Evolutionary conservation across 345 rosid genomes (phyloP), one percentile per base, ranked within the genome.

Genomic region (Anacardium occidentale): DNA sequence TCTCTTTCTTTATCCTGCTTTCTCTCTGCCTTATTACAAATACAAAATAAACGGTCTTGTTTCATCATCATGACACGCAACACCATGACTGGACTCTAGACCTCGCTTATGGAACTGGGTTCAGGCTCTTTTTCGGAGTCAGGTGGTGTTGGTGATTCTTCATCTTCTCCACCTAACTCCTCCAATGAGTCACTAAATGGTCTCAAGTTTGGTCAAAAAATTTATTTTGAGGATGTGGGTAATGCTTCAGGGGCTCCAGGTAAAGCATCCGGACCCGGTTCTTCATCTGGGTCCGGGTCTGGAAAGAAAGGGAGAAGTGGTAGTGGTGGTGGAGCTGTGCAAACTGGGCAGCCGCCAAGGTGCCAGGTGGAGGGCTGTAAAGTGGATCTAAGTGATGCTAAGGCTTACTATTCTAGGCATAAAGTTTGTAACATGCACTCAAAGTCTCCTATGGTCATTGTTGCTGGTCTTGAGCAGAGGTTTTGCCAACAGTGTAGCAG

Each of bases 401-500:
- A 94, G 76, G 87, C 94, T 78, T 94, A 94, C 78, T 91, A 94
- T 86, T 88, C 93, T 0, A 89, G 97, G 78, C 99, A 95, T 56
- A 92, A 89, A 77, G 99, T 95, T 53, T 95, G 99, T 77, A 82
- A 87, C 45, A 77, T 86, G 80, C 98, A 95, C 74, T 92, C 98
- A 17, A 95, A 95, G 83, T 80, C 96, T 65, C 81, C 97, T 9
- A 85, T 62, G 62, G 99, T 89, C 77, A 70, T 83, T 80, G 99
- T 95, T 56, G 83, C 81, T 69, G 98, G 97, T 72, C 80, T 90
- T 56, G 84, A 88, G 78, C 98, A 95, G 84, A 87, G 99, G 81
- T 94, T 94, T 80, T 94, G 98, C 82, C 98, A 95, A 77, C 99
- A 95, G 85, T 95, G 99, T 67, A 95, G 99, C 89, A 91, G 98